Base-by-base conservation (phyloP, 2,329 filamentous ascomycete genomes). In the Chaetomium olivaceum region DNA sequence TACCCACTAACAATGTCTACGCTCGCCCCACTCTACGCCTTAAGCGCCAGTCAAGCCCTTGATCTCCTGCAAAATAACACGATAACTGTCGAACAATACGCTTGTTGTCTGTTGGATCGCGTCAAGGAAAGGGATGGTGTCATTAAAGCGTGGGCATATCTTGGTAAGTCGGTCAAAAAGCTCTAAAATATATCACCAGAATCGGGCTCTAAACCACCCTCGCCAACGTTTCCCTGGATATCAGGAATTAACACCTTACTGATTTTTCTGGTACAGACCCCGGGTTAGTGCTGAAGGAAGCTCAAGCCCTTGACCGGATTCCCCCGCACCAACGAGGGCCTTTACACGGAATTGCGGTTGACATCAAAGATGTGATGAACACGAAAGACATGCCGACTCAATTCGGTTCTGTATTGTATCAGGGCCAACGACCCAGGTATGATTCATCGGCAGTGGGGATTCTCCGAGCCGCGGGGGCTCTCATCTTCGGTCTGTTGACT, bases 371-470 rank as follows among this genome's bases (percentile, higher is more conserved):
- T 76, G 79, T 88, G 2, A 85, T 88, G 68, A 80, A 79, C 70
- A 88, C 82, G 0, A 84, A 83, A 80, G 83, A 85, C 64, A 85
- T 87, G 84, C 85, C 85, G 2, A 87, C 85, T 0, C 77, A 81
- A 33, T 80, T 82, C 72, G 82, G 83, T 67, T 89, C 86, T 0
- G 76, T 80, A 0, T 81, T 88, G 11, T 88, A 87, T 71, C 71
- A 77, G 27, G 75, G 76, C 2, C 74, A 81, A 64, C 77, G 80
- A 1, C 76, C 78, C 1, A 75, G 78, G 21, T 71, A 85, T 6
- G 86, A 89, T 71, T 84, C 86, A 1, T 81, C 78, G 0, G 80
- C 79, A 6, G 76, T 89, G 31, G 78, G 78, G 2, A 80, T 83
- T 4, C 77, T n/a, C n/a, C n/a, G n/a, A n/a, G n/a, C n/a, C n/a